A percentile compares a stretch with the other conserved stretches of the same genome.
These are phyloP conservation scores for Phlyctochytrium arcticum DNA, from an alignment of 192 early-diverging fungal genomes.

Conservation along the genomic window DNA sequence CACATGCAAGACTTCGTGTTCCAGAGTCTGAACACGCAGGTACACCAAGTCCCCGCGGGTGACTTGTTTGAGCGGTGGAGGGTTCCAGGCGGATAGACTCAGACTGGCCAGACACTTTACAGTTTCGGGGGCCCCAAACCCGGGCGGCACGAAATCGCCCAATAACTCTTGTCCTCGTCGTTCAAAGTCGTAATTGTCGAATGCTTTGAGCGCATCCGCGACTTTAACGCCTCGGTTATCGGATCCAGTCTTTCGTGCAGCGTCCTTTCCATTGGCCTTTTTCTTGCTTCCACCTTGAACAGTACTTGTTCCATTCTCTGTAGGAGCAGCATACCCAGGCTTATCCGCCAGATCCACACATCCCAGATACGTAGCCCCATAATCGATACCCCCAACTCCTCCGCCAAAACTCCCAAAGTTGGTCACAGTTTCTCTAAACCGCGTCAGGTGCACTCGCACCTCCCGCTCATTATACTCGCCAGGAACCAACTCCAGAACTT, in stretches of 20 bases:
- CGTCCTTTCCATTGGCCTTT: constrained; percentile 32
- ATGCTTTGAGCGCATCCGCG: constrained; percentile 18
- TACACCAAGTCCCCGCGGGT: constrained; percentile 86
- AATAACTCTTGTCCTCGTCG: constrained; percentile 13
- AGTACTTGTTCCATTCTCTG: neutral
- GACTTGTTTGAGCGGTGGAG: constrained; percentile 70
- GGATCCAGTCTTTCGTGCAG: constrained; percentile 15
- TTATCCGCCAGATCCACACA: constrained; percentile 58
- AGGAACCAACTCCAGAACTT: constrained; percentile 40
- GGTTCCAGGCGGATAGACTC: constrained; percentile 89
- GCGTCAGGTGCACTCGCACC: constrained; percentile 81
- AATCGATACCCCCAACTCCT: constrained; percentile 66
- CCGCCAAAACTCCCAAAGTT: constrained; percentile 63
- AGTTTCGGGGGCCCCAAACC: constrained; percentile 29
- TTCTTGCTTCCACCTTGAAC: constrained; percentile 7
- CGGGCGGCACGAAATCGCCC: constrained; percentile 51
- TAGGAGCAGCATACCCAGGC: neutral
- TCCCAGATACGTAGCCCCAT: constrained; percentile 67
- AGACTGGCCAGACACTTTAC: constrained; percentile 54
- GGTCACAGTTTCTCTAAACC: constrained; percentile 80
- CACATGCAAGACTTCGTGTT: constrained; percentile 77
- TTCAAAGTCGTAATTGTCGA: constrained; percentile 34
- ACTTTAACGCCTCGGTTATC: no score
- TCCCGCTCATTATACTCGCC: constrained; percentile 87
- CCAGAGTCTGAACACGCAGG: constrained; percentile 79